Conservation (phyloP, 2,329 filamentous ascomycete genomes). For the Claviceps citrina region DNA sequence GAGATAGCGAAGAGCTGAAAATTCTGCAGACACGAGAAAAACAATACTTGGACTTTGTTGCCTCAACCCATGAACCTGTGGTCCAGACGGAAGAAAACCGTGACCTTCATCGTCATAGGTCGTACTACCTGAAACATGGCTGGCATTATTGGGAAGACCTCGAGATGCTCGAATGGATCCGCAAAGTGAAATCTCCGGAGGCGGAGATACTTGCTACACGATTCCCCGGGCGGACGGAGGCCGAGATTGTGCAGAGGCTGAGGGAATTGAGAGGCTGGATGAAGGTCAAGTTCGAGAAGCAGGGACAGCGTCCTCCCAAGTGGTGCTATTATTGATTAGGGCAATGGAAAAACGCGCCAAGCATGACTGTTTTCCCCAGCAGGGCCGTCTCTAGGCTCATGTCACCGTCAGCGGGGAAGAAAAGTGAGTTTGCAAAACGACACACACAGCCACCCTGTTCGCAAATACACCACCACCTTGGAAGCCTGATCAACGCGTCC, state of each 20-base stretch:
- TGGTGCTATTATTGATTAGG: constrained; percentile 14
- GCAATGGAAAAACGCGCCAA: too few species aligned
- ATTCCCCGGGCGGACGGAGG: constrained; percentile 8
- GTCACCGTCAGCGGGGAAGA: too few species aligned
- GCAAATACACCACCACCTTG: too few species aligned
- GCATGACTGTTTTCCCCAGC: too few species aligned
- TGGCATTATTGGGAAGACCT: constrained; percentile 16
- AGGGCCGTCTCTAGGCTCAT: too few species aligned
- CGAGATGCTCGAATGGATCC: constrained; percentile 12
- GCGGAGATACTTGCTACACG: constrained; percentile 5
- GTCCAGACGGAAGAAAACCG: constrained; percentile 1
- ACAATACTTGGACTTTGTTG: constrained; percentile 9
- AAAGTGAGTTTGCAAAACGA: too few species aligned
- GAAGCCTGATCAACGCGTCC: too few species aligned
- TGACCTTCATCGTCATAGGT: too few species aligned
- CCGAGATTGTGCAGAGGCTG: constrained; percentile 11
- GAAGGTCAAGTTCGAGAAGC: constrained; percentile 9
- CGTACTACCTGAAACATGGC: too few species aligned
- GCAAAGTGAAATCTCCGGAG: constrained; percentile 8
- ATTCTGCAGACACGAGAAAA: constrained; percentile 1
- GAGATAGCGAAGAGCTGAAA: constrained; percentile 3
- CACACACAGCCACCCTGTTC: too few species aligned
- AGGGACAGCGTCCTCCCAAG: constrained; percentile 9
- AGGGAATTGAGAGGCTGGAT: constrained; percentile 10
- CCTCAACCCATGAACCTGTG: constrained; percentile 5